Evolutionary conservation across 106 monocot genomes (phyloP).

Genomic region (Agapanthus africanus): DNA sequence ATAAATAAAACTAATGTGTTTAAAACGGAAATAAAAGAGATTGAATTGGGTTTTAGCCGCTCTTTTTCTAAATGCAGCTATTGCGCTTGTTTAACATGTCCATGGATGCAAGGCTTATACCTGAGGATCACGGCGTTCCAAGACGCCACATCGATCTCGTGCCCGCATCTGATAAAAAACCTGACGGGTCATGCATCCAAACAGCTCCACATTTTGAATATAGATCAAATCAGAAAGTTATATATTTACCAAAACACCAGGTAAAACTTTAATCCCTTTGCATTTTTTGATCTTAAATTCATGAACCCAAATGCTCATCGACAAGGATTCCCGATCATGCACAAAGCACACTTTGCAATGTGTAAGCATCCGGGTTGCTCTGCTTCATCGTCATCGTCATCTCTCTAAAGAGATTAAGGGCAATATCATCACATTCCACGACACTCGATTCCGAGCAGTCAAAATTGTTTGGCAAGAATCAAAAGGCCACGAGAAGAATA

Average conservation of each 20-base stretch:
- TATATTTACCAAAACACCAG: slow-evolving; percentile 53
- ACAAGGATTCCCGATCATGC: slow-evolving; percentile 44
- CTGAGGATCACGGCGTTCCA: slow-evolving; percentile 62
- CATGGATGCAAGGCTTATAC: slow-evolving; percentile 44
- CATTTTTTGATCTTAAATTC: slow-evolving; percentile 12
- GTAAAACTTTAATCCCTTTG: background rate
- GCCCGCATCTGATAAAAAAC: slow-evolving; percentile 50
- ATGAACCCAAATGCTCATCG: slow-evolving; percentile 63
- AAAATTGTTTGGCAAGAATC: slow-evolving; percentile 25
- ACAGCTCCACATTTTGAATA: slow-evolving; percentile 57
- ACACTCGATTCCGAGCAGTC: slow-evolving; percentile 21
- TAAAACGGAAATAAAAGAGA: slow-evolving; percentile 54
- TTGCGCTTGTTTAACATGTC: slow-evolving; percentile 23
- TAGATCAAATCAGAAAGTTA: slow-evolving; percentile 60
- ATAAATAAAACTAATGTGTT: too few relatives aligned
- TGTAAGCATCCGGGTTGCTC: slow-evolving; percentile 44
- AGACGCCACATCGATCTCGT: slow-evolving; percentile 51
- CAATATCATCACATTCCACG: slow-evolving; percentile 50
- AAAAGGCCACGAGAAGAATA: slow-evolving; percentile 47
- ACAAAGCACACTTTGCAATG: slow-evolving; percentile 49
- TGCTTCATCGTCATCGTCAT: slow-evolving; percentile 31
- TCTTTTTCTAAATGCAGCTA: slow-evolving; percentile 32
- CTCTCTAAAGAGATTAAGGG: slow-evolving; percentile 42
- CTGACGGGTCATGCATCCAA: slow-evolving; percentile 37
- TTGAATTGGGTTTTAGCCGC: slow-evolving; percentile 50